phyloP scores from a whole-genome alignment of 176 grass and related monocot species.

The Bolboschoenus planiculmis region DNA sequence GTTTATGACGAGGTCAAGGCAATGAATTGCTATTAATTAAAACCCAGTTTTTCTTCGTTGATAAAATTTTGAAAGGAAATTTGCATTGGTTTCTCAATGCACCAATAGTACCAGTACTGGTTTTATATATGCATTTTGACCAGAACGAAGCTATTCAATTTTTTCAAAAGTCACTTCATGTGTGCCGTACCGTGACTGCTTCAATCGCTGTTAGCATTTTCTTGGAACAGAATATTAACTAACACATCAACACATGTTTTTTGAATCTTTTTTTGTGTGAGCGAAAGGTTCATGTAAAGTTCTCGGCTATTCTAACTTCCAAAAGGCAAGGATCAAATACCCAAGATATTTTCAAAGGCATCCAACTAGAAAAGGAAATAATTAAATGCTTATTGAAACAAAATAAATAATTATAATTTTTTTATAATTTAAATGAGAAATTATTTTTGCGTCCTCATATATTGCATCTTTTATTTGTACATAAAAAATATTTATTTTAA shows the following conservation, averaged over 20 bases:
- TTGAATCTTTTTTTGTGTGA: neutral
- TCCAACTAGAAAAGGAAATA: neutral
- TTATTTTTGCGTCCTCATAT: no score
- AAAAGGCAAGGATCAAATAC: neutral
- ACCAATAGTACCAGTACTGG: no score
- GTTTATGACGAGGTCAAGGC: neutral
- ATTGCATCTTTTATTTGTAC: no score
- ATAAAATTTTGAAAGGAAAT: constrained; percentile 1
- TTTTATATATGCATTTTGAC: constrained; percentile 1
- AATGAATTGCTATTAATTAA: neutral
- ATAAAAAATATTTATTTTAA: no score
- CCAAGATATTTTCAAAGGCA: neutral
- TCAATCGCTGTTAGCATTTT: neutral
- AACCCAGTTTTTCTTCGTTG: neutral
- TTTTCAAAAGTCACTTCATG: constrained; percentile 1
- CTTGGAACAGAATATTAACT: neutral
- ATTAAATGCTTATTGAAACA: neutral
- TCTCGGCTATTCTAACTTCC: neutral
- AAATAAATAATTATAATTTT: neutral
- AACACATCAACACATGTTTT: neutral
- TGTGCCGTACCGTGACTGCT: neutral
- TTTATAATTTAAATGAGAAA: neutral
- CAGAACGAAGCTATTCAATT: neutral
- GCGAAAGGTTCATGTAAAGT: neutral
- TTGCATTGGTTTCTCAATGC: neutral